Evolutionary conservation across 345 rosid species (phyloP), one percentile per base, ranked within the genome.

Genomic region (Aquilaria yunnanensis): DNA sequence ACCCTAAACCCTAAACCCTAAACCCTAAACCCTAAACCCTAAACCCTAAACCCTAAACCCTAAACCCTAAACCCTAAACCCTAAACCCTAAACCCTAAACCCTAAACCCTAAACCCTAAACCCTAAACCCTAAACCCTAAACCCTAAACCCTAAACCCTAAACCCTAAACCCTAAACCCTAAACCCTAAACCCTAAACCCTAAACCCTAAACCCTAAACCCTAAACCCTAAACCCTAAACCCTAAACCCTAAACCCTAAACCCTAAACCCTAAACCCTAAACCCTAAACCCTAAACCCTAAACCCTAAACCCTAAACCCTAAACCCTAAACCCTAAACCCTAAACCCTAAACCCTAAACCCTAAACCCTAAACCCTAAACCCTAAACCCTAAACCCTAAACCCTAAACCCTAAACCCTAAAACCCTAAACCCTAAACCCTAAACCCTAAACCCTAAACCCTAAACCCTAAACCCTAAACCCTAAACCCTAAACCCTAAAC

Each of bases 401-500:
- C 23, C 23, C 0, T 0, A 16, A 16, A 16, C 23, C 23, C 23
- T 0, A 16, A 16, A 16, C 0, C 23, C 23, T 0, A 0, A 16
- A 16, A 16, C 0, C 23, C 23, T 0, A 16, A 16, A 16, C 23
- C 23, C 23, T 0, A 0, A 16, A 16, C 0, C 23, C 23, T 0
- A 0, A 16, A 16, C 0, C 23, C 23, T 0, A 0, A 16, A 16
- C n/a, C n/a, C n/a, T n/a, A 0, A 16, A 16, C 23, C 23, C 23
- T 0, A 16, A 16, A 16, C 0, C 23, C 23, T 0, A 0, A 16
- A 16, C 0, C 23, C 23, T 0, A 16, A 16, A 16, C 23, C 23
- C 69, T 45, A 56, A 65, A 65, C 59, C 69, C 69, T 52, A 56
- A 65, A 65, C 67, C 69, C 62, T 52, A 67, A 67, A 67, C 59